These are phyloP conservation scores for Boletus sensibilis DNA, from an alignment of 768 basidiomycete species.

Conservation along the genomic window DNA sequence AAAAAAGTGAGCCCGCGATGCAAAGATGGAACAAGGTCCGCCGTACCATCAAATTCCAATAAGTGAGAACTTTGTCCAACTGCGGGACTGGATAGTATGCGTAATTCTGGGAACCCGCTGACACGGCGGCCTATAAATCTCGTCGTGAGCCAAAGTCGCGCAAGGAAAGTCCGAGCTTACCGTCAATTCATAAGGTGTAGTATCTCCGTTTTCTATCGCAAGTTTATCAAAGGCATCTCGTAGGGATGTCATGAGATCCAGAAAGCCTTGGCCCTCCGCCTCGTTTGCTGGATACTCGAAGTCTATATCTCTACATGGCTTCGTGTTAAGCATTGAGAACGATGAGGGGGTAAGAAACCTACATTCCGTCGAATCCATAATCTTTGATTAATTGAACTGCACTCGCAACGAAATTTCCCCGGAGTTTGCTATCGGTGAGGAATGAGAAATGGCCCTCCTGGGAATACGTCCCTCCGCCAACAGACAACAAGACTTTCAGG, in stretches of 20 bases:
- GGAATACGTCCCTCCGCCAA: slow-evolving; percentile 71
- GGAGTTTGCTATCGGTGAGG: slow-evolving; percentile 48
- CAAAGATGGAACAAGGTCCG: not conserved
- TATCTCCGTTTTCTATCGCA: slow-evolving; percentile 58
- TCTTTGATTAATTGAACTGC: slow-evolving; percentile 68
- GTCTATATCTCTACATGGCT: slow-evolving; percentile 60
- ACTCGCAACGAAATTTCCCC: slow-evolving; percentile 56
- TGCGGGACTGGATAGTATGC: slow-evolving; percentile 55
- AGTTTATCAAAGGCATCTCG: slow-evolving; percentile 62
- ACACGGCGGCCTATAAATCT: slow-evolving; percentile 48
- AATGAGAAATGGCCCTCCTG: slow-evolving; percentile 68
- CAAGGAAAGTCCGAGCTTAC: slow-evolving; percentile 20
- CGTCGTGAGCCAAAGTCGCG: not conserved
- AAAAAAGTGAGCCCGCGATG: not conserved
- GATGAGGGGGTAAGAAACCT: slow-evolving; percentile 15
- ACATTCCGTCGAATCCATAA: slow-evolving; percentile 82
- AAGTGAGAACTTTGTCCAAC: slow-evolving; percentile 64
- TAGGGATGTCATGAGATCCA: slow-evolving; percentile 59
- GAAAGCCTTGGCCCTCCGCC: slow-evolving; percentile 63
- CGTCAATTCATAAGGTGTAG: slow-evolving; percentile 57
- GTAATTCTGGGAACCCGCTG: slow-evolving; percentile 62
- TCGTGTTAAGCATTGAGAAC: not conserved
- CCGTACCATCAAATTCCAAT: slow-evolving; percentile 80
- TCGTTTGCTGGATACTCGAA: slow-evolving; percentile 70
- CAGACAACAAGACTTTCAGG: slow-evolving; percentile 50